Percentiles rank a stretch among this genome's conserved stretches.
These are phyloP conservation scores for Graphium sp. DNA, from an alignment of 2,329 filamentous ascomycete species.

Conservation along the genomic window DNA sequence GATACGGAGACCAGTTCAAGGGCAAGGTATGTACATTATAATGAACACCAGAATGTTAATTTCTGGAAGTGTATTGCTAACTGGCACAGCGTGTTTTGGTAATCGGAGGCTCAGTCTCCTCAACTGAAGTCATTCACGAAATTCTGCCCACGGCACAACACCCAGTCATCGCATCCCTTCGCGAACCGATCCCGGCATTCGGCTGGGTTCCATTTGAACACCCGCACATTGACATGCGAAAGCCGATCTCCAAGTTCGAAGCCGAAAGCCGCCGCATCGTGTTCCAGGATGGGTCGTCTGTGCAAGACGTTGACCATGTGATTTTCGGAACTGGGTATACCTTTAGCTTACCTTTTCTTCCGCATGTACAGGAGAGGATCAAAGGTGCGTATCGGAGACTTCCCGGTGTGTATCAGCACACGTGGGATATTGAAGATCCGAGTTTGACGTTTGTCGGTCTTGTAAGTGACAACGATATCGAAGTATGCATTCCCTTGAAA, in stretches of 20 bases:
- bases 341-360: constrained; percentile 37
- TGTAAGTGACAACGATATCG: constrained; percentile 9
- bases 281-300: constrained; percentile 31
- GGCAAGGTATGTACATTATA: constrained; percentile 7
- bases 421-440: constrained; percentile 17
- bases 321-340: constrained; percentile 44
- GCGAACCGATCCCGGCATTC: constrained; percentile 31
- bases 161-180: constrained; percentile 29
- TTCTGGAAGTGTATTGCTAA: constrained; percentile 7
- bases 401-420: constrained; percentile 18
- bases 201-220: constrained; percentile 39
- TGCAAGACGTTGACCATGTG: constrained; percentile 33
- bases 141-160: constrained; percentile 24
- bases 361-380: constrained; percentile 25
- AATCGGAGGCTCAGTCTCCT: constrained; percentile 39
- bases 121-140: constrained; percentile 36
- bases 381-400: constrained; percentile 14
- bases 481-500: neutral
- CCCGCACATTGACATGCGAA: constrained; percentile 23
- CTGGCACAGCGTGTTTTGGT: constrained; percentile 27
- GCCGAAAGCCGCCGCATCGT: constrained; percentile 13
- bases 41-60: too few relatives aligned
- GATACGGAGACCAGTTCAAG: constrained; percentile 10
- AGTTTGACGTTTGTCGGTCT: constrained; percentile 16
- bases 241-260: constrained; percentile 23